Conservation (phyloP, 1,139 yeast genomes). For the Kodamaea arcana region DNA sequence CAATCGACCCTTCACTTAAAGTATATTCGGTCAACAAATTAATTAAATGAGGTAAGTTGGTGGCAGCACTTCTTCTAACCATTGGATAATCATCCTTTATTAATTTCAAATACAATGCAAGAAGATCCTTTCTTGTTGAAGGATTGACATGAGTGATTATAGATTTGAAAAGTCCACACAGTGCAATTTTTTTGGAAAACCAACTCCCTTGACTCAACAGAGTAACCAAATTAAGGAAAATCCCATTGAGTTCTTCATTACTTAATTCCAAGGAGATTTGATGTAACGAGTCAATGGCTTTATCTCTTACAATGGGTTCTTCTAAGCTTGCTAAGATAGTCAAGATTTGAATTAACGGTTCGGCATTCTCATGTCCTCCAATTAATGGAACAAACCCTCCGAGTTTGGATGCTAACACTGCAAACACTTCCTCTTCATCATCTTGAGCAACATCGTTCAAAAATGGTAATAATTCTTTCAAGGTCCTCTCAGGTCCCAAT, state of each 20-base stretch:
- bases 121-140: constrained; percentile 54
- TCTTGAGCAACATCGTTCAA: constrained; percentile 84
- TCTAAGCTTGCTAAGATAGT: constrained; percentile 89
- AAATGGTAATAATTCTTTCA: constrained; percentile 86
- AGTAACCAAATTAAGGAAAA: constrained; percentile 72
- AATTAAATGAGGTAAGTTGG: constrained; percentile 70
- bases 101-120: constrained; percentile 64
- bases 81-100: constrained; percentile 93
- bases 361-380: constrained; percentile 81
- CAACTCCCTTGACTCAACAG: constrained; percentile 84
- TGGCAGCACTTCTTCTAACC: constrained; percentile 95
- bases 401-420: constrained; percentile 86
- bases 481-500: constrained; percentile 88
- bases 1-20: constrained; percentile 14
- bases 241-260: constrained; percentile 60
- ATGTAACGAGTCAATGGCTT: constrained; percentile 85
- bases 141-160: constrained; percentile 61
- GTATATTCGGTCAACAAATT: constrained; percentile 47
- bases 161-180: constrained; percentile 81
- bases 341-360: constrained; percentile 77
- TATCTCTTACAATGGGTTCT: constrained; percentile 96
- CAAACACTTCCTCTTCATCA: constrained; percentile 97
- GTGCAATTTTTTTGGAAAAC: constrained; percentile 92
- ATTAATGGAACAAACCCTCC: constrained; percentile 81
- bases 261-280: constrained; percentile 62